These are phyloP conservation scores for Strobilomyces confusus DNA, from an alignment of 768 basidiomycete genomes.

Conservation along the genomic window DNA sequence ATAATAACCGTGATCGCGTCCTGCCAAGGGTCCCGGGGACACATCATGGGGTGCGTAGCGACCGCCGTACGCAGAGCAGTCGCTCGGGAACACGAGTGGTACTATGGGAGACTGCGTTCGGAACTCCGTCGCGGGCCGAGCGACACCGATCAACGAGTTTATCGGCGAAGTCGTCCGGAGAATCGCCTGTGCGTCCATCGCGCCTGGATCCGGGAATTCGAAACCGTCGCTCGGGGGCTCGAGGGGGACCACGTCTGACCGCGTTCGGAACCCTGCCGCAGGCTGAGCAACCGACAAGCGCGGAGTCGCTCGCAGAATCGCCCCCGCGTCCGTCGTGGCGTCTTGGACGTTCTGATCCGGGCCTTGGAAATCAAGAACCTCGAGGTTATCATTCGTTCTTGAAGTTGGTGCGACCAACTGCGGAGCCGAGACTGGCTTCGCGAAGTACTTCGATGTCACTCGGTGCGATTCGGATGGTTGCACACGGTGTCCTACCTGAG, in stretches of 20 bases:
- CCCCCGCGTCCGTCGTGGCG: not conserved
- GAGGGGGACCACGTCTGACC: conserved; percentile 10
- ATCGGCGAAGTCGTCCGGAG: not conserved
- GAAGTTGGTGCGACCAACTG: not conserved
- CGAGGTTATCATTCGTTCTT: not conserved
- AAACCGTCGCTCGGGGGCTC: conserved; percentile 12
- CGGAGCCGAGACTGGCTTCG: not conserved
- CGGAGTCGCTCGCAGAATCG: not conserved
- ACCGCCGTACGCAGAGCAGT: conserved; percentile 6
- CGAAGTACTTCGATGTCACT: conserved; percentile 11
- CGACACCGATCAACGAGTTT: not conserved
- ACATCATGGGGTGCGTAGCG: not conserved
- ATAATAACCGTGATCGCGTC: not conserved
- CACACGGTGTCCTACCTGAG: conserved; percentile 36
- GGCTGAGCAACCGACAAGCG: conserved; percentile 4
- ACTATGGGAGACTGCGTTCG: conserved; percentile 8
- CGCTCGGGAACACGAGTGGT: conserved; percentile 12
- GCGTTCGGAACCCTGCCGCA: conserved; percentile 4
- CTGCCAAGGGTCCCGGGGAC: not conserved
- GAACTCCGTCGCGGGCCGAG: conserved; percentile 4
- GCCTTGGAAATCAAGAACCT: not conserved
- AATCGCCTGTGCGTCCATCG: not conserved
- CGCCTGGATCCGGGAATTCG: too few relatives aligned
- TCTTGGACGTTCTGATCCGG: not conserved
- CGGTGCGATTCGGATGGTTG: not conserved